These are phyloP conservation scores for Talaromyces marneffei DNA, from an alignment of 2,329 filamentous ascomycete species.

Conservation along the genomic window DNA sequence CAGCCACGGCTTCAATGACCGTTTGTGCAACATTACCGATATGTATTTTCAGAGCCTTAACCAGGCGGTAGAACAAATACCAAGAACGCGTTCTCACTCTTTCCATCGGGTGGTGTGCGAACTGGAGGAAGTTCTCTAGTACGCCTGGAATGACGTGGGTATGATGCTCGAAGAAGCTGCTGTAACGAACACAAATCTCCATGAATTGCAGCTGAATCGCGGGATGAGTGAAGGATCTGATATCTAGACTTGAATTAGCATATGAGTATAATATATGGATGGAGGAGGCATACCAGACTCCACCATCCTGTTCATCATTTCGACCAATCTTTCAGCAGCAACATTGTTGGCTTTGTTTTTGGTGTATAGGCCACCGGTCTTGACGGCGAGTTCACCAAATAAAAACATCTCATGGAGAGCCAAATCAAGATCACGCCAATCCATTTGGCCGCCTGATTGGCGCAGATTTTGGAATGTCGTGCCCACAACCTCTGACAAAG, in stretches of 20 bases:
- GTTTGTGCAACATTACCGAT: conserved; percentile 86
- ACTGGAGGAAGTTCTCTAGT: conserved; percentile 81
- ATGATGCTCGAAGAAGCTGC: conserved; percentile 83
- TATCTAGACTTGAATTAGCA: conserved; percentile 51
- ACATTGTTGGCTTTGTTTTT: conserved; percentile 77
- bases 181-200: conserved; percentile 96
- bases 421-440: conserved; percentile 93
- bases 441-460: conserved; percentile 66
- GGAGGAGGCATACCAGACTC: conserved; percentile 63
- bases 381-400: conserved; percentile 90
- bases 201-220: conserved; percentile 94
- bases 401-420: conserved; percentile 92
- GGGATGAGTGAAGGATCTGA: conserved; percentile 80
- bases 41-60: conserved; percentile 77
- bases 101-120: conserved; percentile 81
- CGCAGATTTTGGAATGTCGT: conserved; percentile 78
- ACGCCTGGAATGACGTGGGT: conserved; percentile 75
- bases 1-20: conserved; percentile 81
- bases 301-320: conserved; percentile 95
- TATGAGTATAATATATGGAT: background rate
- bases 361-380: conserved; percentile 74
- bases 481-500: conserved; percentile 79
- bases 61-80: conserved; percentile 92
- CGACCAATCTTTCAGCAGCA: conserved; percentile 73
- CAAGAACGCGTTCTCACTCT: conserved; percentile 87